Percentiles rank a stretch among this genome's conserved stretches.
Evolutionary conservation across 1,139 yeast species (phyloP).

Genomic region (Citeromyces hawaiiensis): DNA sequence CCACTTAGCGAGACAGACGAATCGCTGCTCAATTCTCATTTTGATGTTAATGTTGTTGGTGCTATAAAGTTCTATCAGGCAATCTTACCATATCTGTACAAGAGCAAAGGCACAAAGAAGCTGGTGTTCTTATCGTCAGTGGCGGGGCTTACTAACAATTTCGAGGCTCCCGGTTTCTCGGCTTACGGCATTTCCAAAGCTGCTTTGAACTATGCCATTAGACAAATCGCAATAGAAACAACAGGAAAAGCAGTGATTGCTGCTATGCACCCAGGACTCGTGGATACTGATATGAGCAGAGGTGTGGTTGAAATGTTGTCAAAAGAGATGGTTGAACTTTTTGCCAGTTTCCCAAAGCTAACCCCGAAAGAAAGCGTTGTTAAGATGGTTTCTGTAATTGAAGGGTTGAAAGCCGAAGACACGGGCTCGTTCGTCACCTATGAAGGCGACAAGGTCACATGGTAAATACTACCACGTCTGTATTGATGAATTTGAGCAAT

Average conservation of each 20-base stretch:
- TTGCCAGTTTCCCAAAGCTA: no score
- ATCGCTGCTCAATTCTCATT: constrained; percentile 4
- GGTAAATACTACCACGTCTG: no score
- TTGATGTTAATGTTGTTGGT: constrained; percentile 13
- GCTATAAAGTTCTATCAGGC: constrained; percentile 11
- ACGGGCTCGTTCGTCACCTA: no score
- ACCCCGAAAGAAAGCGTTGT: no score
- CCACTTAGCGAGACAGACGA: background rate
- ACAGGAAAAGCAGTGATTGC: constrained; percentile 12
- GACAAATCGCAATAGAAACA: constrained; percentile 13
- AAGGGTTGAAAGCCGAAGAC: no score
- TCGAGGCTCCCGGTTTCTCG: constrained; percentile 7
- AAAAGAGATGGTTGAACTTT: no score
- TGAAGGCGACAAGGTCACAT: no score
- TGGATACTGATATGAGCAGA: constrained; percentile 16
- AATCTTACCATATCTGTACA: constrained; percentile 11
- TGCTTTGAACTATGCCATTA: constrained; percentile 16
- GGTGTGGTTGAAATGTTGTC: no score
- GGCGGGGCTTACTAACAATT: constrained; percentile 14
- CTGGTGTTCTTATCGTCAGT: constrained; percentile 12
- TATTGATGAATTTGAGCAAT: no score
- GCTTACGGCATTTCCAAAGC: constrained; percentile 23
- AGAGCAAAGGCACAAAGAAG: constrained; percentile 8
- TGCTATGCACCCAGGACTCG: constrained; percentile 20
- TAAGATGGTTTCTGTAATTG: no score